Base-by-base conservation (phyloP, 768 basidiomycete genomes). In the Russula sp. region DNA sequence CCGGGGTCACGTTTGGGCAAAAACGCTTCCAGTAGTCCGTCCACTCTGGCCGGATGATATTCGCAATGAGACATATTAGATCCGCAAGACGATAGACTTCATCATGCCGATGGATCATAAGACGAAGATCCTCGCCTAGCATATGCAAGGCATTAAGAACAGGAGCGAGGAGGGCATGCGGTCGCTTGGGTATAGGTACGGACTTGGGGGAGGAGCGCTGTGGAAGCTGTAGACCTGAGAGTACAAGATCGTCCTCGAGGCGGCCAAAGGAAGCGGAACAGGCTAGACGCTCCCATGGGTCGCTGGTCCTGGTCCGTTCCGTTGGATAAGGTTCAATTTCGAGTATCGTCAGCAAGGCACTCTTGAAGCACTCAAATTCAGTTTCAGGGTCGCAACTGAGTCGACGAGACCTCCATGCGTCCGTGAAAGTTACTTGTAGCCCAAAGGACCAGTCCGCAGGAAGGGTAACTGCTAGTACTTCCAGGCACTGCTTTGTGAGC, bases 21-120 rank as follows among this genome's bases (percentile, higher is more conserved):
- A 92, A 75, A 13, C 93, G 82, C 69, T 88, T 87, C 94, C 94
- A 96, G 71, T 94, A 94, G 74, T 97, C 93, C 6, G 84, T 84
- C 94, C 94, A 96, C 70, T 93, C 93, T 0, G 86, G 84, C 20
- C 89, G 83, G 16, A 91, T 80, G 14, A 82, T 75, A 27, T 80
- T 70, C 58, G 87, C 85, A 61, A 89, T 72, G 5, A 78, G 77
- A 70, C 87, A 88, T 35, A 91, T 80, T 35, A 89, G 67, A 8
- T 84, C 82, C 9, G 80, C 85, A 10, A 94, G 75, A 56, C 76
- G 74, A 47, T 80, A 68, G 42, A 94, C 76, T 2, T 80, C 79
- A 48, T 79, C 74, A 51, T 86, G 84, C 22, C 80, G 77, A 63
- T 82, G 76, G 13, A 83, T 73, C n/a, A 79, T 75, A 2, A 91